Evolutionary conservation across 345 rosid species (phyloP), one percentile per base, ranked within the genome.

Genomic region (Durio zibethinus): DNA sequence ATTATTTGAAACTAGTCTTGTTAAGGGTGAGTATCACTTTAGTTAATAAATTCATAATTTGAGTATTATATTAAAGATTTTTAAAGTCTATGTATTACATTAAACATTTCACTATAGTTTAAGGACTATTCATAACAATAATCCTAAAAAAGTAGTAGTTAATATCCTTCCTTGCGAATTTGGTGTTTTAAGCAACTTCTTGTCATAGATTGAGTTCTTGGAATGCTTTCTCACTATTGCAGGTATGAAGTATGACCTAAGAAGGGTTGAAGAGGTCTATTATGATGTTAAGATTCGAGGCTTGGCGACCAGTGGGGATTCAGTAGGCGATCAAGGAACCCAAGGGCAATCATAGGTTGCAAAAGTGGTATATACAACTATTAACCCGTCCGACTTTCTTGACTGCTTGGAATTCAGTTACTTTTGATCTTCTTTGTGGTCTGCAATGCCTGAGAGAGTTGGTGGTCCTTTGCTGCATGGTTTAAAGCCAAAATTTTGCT

Each of bases 281-380:
- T 96, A 92, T 52, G 97, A 96, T 82, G 98, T 92, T 5, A 96
- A 93, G 87, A 93, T 96, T 79, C 82, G 98, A 80, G 93, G 94
- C 25, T 84, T 93, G 86, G 76, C 84, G 10, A 77, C 86, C 23
- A 80, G 53, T 35, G 91, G 76, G 18, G 90, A 89, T 78, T 70
- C 87, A 4, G 31, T 68, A 0, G 87, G 72, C 45, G 80, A 83
- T 27, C 75, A 77, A 64, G 83, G 48, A 77, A 69, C 36, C 73
- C 80, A 81, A 79, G 81, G 73, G 56, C 74, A 76, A 77, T 50
- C 73, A 11, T 80, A 75, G 64, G 54, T 20, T 54, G 33, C 62
- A 14, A 18, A 25, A 59, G 56, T 23, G 21, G 36, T 40, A 59
- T 42, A 38, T 36, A 14, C 36, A 25, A 59, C 40, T 56, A 14